Evolutionary conservation across 257 asterid genomes (phyloP), one percentile per base, ranked within the genome.

Genomic region (Vinca minor): DNA sequence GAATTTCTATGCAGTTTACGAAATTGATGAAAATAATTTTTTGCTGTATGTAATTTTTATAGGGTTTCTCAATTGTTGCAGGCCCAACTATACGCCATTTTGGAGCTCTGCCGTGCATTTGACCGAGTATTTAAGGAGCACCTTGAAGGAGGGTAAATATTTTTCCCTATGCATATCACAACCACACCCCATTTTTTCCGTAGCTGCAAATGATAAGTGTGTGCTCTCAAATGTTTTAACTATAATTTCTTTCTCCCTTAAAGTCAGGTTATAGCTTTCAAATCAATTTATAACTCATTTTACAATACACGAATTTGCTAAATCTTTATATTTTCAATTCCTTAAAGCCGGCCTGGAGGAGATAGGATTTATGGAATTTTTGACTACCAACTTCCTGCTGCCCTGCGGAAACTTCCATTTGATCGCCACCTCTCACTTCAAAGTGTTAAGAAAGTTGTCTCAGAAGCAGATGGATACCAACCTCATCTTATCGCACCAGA

Each of bases 401-500:
- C 84, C 66, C 50, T 79, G 54, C 52, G 66, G 67, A 79, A 76
- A 54, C 79, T 79, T 62, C 84, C 84, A 35, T 53, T 79, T 64
- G 78, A 79, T 50, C 79, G 71, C 21, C 66, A 73, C 50, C 82
- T 79, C 21, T 66, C 84, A 0, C 42, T 79, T 54, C 84, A 73
- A 54, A 76, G 73, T 65, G 79, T 76, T 21, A 73, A 64, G 72
- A 79, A 76, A 64, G 75, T 76, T 41, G 84, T 79, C 44, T 73
- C 76, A 0, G 74, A 76, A 59, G 84, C 84, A 53, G 84, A 79
- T 76, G 84, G 84, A 23, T 79, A 79, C 62, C 84, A 76, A 32
- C 84, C 84, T 53, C 84, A 79, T 68, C 65, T 79, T 38, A 70
- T 79, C 25, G 82, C 84, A 48, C 82, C 84, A 18, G 84, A 79